Conservation (phyloP, 139 green algal species). For the Penium margaritaceum region DNA sequence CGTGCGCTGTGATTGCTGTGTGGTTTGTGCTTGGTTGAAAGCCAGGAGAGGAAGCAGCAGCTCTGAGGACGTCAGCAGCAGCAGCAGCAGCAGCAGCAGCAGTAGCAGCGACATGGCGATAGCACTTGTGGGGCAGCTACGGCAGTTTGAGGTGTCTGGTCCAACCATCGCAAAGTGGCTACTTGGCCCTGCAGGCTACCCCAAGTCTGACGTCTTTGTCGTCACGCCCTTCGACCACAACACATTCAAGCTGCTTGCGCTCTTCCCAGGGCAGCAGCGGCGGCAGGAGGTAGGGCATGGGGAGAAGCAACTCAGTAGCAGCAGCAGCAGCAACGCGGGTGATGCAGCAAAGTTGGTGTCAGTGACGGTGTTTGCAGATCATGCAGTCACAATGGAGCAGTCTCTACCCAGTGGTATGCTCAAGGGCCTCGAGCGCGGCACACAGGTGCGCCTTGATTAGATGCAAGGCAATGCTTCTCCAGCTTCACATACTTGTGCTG, state of each 20-base stretch:
- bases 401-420: not conserved
- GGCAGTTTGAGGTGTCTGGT: constrained; percentile 42
- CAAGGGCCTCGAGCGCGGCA: not conserved
- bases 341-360: not conserved
- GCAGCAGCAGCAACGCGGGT: not conserved
- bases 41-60: no score
- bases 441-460: no score
- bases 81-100: not conserved
- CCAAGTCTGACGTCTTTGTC: constrained; percentile 37
- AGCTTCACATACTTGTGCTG: no score
- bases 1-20: no score
- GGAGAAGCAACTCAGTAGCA: no score
- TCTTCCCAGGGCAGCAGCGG: not conserved
- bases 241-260: constrained; percentile 16
- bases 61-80: not conserved
- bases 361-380: not conserved
- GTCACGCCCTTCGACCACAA: constrained; percentile 34
- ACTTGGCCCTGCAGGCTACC: constrained; percentile 10
- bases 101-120: constrained; percentile 13
- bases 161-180: constrained; percentile 21
- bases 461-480: no score
- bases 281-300: not conserved
- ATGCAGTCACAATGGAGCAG: not conserved
- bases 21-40: no score
- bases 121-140: constrained; percentile 33